Percentiles rank a stretch among this genome's conserved stretches.
phyloP scores from a whole-genome alignment of 2,329 filamentous ascomycete genomes.

The Hymenoscyphus scutula region DNA sequence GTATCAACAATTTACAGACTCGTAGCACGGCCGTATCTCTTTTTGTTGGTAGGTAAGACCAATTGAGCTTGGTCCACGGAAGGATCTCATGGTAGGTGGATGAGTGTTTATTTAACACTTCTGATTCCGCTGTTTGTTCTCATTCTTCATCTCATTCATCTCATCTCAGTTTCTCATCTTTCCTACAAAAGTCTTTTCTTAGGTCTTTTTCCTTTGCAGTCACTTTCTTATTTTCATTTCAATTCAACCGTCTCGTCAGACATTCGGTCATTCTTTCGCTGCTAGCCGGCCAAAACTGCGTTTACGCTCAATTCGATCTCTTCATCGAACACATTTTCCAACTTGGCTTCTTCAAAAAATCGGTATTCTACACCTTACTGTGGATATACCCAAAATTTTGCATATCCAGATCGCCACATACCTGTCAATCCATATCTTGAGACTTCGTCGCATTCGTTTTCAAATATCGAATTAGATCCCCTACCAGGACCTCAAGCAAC shows the following conservation, averaged over 20 bases:
- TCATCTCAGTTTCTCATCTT: slow-evolving; percentile 25
- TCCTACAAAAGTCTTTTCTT: slow-evolving; percentile 29
- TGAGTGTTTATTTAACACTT: slow-evolving; percentile 33
- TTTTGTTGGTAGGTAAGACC: slow-evolving; percentile 15
- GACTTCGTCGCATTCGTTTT: not conserved
- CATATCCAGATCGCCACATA: not conserved
- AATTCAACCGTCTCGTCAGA: slow-evolving; percentile 34
- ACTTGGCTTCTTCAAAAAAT: not conserved
- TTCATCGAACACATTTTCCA: slow-evolving; percentile 7
- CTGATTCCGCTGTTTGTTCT: slow-evolving; percentile 27
- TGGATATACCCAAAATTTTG: not conserved
- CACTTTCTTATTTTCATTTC: slow-evolving; percentile 19
- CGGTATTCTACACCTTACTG: not conserved
- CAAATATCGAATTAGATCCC: not conserved
- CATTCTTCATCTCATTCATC: slow-evolving; percentile 28
- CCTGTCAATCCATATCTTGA: not conserved
- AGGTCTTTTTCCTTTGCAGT: slow-evolving; percentile 18
- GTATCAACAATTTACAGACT: slow-evolving; percentile 38
- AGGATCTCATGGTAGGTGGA: slow-evolving; percentile 11
- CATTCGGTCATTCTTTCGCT: slow-evolving; percentile 29
- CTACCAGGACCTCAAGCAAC: not conserved
- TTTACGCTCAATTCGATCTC: slow-evolving; percentile 16
- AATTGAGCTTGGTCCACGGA: slow-evolving; percentile 16
- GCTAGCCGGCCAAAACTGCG: slow-evolving; percentile 28
- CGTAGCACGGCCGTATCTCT: slow-evolving; percentile 15